Evolutionary conservation across 139 green algal genomes (phyloP), one percentile per base, ranked within the genome.

Genomic region (Medakamo hakoo): DNA sequence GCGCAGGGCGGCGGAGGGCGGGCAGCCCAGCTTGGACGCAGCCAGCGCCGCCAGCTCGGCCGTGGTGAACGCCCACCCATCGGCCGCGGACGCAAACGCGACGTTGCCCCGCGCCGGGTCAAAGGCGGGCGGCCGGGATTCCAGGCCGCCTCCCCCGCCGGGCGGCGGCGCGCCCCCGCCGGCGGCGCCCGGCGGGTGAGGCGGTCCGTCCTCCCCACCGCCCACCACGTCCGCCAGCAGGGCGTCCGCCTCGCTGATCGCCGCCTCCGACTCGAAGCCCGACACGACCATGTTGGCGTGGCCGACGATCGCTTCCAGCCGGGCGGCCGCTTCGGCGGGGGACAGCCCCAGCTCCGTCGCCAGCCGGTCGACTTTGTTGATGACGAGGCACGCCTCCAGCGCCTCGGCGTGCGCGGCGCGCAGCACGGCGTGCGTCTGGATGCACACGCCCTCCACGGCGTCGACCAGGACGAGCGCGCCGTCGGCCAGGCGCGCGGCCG

Each of bases 291-390:
- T 91, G 84, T 99, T 99, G 57, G 89, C 86, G 61, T 98, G 87
- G 2, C 76, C 72, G 4, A 99, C 73, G 49, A 99, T 93, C 48
- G 68, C 71, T 16, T 68, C 65, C 19, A 95, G 68, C 9, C 88
- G 78, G 27, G 82, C 63, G 67, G 89, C 92, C 0, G 88, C 86
- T 67, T 95, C 88, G 23, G 59, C 48, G 3, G 93, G 84, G 0
- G 77, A 75, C 40, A 98, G 63, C 23, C 70, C 40, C 60, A 98
- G 75, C 82, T 97, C 91, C 55, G 84, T 58, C 27, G 95, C 86
- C 14, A 99, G 83, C 4, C 93, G 78, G 76, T 99, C 93, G 21
- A 99, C 32, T 76, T 99, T 99, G 82, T 98, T 99, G 69, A 99
- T 79, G 18, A 99, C 80, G 59, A 99, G 78, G 68, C 76, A 86